These are phyloP conservation scores for Prosopis cineraria DNA, from an alignment of 306 rosid species.

Conservation along the genomic window DNA sequence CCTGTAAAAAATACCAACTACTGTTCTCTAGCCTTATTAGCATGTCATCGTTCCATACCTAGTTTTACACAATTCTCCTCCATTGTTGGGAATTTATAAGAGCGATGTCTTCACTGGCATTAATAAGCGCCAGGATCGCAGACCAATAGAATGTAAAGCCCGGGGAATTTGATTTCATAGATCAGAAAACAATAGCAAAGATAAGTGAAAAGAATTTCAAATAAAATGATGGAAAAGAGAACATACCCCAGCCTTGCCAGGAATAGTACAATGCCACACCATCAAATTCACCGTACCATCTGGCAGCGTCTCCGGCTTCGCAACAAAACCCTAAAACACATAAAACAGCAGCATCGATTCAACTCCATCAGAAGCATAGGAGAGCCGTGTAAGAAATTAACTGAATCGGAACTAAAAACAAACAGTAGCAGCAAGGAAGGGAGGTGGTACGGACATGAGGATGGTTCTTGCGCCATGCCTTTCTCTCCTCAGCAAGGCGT, in stretches of 20 bases:
- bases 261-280: constrained; percentile 98
- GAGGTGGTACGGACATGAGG: constrained; percentile 71
- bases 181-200: neutral
- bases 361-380: neutral
- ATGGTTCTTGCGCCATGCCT: constrained; percentile 93
- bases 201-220: neutral
- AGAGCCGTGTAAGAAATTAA: neutral
- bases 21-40: neutral
- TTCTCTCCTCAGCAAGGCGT: constrained; percentile 89
- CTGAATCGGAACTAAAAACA: neutral
- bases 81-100: neutral
- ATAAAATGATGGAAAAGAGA: neutral
- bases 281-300: constrained; percentile 92
- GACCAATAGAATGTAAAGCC: neutral
- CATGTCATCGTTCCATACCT: neutral
- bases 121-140: neutral
- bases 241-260: constrained; percentile 83
- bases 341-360: neutral
- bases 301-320: constrained; percentile 83
- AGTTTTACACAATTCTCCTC: neutral
- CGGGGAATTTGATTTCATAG: neutral
- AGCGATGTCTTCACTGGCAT: neutral
- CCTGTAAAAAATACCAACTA: neutral
- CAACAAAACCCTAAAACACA: constrained; percentile 83
- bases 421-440: neutral